Base-by-base conservation (phyloP, 371 early-diverging fungal species). In the Actinomortierella wolfii region DNA sequence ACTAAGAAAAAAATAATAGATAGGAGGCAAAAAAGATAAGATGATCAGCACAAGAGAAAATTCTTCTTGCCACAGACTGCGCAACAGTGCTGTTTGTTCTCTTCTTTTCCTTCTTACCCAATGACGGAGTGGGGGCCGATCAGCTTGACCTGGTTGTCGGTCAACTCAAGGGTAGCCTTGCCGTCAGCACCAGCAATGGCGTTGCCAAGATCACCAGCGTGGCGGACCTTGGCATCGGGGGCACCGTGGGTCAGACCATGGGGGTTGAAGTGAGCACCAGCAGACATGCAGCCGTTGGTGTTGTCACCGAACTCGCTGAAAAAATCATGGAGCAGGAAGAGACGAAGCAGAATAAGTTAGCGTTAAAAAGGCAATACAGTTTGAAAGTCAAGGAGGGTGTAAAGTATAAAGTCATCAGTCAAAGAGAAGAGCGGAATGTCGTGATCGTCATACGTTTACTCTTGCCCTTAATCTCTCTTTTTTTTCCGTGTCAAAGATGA, bases 131-230 rank as follows among this genome's bases (percentile, higher is more conserved):
- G 75, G 18, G 76, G 81, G 57, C 94, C 94, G 59, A 81, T 80
- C 54, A 95, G 85, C 60, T 85, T 83, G 61, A 92, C 63, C 61
- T 79, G 78, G 7, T 63, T 49, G 64, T 91, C 94, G 15, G 73
- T 59, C 47, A 82, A 25, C 41, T 79, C 65, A 58, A 86, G 61
- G 41, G 76, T 75, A 47, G 86, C 85, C 28, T 64, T 68, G 25
- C 91, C 90, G 56, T 82, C 70, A 6, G 73, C 68, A 34, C 76
- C 75, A 14, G 86, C 91, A 4, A 47, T 59, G 47, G 94, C 67
- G 81, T 94, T 95, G 57, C 95, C 96, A 65, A 94, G 86, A 76
- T 96, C 95, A 58, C 95, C 95, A 45, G 83, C 89, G 81, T 96
- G 96, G 58, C 92, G 90, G 24, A 78, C 52, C 40, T 79, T 51